Base-by-base conservation (phyloP, 2,329 filamentous ascomycete genomes). In the Ceratocystis diversiconidia region DNA sequence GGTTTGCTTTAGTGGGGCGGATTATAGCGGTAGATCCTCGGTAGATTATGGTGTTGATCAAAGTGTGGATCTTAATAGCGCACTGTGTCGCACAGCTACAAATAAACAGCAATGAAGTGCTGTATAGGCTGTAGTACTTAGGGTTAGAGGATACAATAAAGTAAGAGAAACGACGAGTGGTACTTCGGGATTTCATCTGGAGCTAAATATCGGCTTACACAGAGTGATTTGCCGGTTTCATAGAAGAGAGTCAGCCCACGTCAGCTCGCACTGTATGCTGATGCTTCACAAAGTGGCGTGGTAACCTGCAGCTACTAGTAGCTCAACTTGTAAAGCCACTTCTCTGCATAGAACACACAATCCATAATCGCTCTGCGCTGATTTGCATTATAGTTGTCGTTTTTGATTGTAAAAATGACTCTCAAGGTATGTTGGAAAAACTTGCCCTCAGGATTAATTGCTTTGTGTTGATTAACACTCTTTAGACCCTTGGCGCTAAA, bases 401-500 rank as follows among this genome's bases (percentile, higher is more conserved):
- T 41, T 15, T 41, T 41, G 3, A 12, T 12, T 41, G 36, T 41
- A 15, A 41, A 62, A 30, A 62, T 62, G 62, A n/a, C 48, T 25
- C 46, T 55, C 19, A 43, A 55, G 46, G 62, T 55, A 36, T 2
- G 28, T 8, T 25, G 1, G n/a, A 8, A 2, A 6, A 41, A 12
- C 36, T 48, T 28, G 17, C 52, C 44, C n/a, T 25, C 41, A 17
- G 32, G 6, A 2, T 30, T 36, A 30, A 2, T 19, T 25, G 6
- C 30, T 7, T 4, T 15, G 36, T 41, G 36, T n/a, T 10, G 32
- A 52, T 25, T 3, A 25, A 32, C 8, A 25, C n/a, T 19, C 8
- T 32, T 41, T 52, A 95, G 90, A 95, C 91, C 30, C 82, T 99
- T 30, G 87, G 87, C 8, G 87, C 92, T 52, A 91, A 94, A 76